Conservation (phyloP, 2,329 filamentous ascomycete species). For the Ilyonectria mors-panacis region DNA sequence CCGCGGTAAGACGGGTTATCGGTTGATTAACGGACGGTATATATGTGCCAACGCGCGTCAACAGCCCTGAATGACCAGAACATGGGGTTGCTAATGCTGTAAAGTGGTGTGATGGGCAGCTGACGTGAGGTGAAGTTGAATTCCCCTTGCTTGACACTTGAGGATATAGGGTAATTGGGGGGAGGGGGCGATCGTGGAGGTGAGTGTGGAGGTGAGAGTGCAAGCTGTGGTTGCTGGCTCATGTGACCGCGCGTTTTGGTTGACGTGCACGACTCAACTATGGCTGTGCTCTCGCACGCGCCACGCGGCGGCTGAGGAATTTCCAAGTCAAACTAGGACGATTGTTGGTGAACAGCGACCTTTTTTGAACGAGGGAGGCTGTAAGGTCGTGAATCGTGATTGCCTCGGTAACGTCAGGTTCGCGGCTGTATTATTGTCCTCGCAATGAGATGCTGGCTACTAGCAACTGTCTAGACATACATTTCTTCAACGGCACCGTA, state of each 20-base stretch:
- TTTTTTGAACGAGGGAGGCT: neutral
- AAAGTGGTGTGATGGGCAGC: slow-evolving; percentile 1
- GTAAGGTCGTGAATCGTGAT: neutral
- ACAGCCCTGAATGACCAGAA: neutral
- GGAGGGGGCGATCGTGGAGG: neutral
- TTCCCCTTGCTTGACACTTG: neutral
- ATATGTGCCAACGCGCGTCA: slow-evolving; percentile 7
- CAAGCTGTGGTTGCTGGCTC: slow-evolving; percentile 17
- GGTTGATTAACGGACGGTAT: slow-evolving; percentile 11
- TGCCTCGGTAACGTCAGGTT: neutral
- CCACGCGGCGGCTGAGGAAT: slow-evolving; percentile 25
- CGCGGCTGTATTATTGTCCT: neutral
- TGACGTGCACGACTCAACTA: slow-evolving; percentile 34
- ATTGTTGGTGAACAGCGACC: neutral
- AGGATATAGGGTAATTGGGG: slow-evolving; percentile 12
- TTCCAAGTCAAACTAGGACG: neutral
- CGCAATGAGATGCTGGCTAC: neutral
- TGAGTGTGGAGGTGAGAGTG: neutral
- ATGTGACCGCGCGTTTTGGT: slow-evolving; percentile 48
- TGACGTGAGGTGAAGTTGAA: slow-evolving; percentile 24
- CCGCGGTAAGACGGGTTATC: neutral
- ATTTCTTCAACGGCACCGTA: neutral
- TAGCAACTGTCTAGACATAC: neutral
- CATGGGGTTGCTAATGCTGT: neutral
- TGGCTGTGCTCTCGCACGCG: slow-evolving; percentile 40